These are phyloP conservation scores for Podospora pseudoanserina DNA, from an alignment of 495 filamentous ascomycete genomes.

Conservation along the genomic window DNA sequence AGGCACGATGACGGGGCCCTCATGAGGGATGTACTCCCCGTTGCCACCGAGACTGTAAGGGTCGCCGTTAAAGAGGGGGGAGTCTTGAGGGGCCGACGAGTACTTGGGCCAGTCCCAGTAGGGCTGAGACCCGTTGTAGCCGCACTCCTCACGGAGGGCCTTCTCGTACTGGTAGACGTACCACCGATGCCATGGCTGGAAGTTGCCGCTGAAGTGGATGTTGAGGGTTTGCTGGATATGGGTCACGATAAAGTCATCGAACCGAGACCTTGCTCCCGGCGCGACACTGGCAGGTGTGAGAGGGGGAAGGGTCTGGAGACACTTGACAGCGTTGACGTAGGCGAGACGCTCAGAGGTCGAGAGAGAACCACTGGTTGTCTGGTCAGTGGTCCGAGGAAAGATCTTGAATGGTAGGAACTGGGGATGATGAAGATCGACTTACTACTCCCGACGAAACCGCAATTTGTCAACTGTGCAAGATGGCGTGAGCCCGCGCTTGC, in stretches of 20 bases:
- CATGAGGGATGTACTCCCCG: slow-evolving; percentile 45
- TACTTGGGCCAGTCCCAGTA: slow-evolving; percentile 67
- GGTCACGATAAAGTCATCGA: slow-evolving; percentile 67
- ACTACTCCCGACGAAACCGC: slow-evolving; percentile 24
- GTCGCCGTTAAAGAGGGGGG: slow-evolving; percentile 60
- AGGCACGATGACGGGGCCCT: slow-evolving; percentile 26
- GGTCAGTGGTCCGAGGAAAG: neutral
- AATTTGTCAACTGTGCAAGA: slow-evolving; percentile 16
- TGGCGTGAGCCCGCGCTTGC: slow-evolving; percentile 15
- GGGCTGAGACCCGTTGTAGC: slow-evolving; percentile 57
- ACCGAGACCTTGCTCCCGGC: slow-evolving; percentile 43
- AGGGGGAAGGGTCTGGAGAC: slow-evolving; percentile 53
- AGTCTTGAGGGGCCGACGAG: slow-evolving; percentile 45
- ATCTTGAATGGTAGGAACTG: neutral
- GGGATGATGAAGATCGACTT: slow-evolving; percentile 6
- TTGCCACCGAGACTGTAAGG: slow-evolving; percentile 58
- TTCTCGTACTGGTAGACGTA: slow-evolving; percentile 63
- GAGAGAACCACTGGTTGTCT: slow-evolving; percentile 43
- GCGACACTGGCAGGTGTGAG: slow-evolving; percentile 39
- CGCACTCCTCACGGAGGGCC: slow-evolving; percentile 66
- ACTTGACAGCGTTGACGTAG: slow-evolving; percentile 63
- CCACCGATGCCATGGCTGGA: slow-evolving; percentile 70
- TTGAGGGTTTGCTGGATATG: slow-evolving; percentile 61
- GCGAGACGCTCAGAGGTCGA: slow-evolving; percentile 44
- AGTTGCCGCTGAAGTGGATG: slow-evolving; percentile 64